Base-by-base conservation (phyloP, 164 flowering plant species). In the Liriodendron chinense region DNA sequence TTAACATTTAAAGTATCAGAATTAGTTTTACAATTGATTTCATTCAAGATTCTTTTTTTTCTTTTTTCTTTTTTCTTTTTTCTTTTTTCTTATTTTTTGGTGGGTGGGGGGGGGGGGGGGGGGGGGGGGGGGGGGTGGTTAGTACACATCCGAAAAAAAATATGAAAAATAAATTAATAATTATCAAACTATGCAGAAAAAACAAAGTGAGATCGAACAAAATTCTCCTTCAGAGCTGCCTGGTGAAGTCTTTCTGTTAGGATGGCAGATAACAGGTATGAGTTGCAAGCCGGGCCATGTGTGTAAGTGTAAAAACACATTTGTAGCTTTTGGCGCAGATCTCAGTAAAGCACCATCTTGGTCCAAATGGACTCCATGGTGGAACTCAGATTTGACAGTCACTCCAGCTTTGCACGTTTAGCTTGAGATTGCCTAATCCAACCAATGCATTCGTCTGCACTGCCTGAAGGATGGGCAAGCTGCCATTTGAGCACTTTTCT, bases 401-500 rank as follows among this genome's bases (percentile, higher is more conserved):
- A 66, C 74, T 80, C 86, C 66, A 81, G 78, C 77, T 83, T 92
- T 8, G 85, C 78, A 24, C 97, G 98, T 81, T 96, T 96, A 21
- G 87, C 78, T 59, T 85, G 77, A 8, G 83, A 78, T 80, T 90
- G 76, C 78, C 50, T 86, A 85, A 96, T 89, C 98, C 97, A 96
- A 24, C 92, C 92, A 22, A 85, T 76, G 85, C 94, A 94, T 75
- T 94, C 97, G 23, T 90, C 96, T 2, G 84, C 83, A 24, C 89
- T 85, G 18, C 89, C 94, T 26, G 79, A 73, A 5, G 98, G 98
- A 78, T 89, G 69, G 14, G 97, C 94, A 62, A 94, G 97, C 81
- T 96, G 99, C 98, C 99, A 94, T 50, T 91, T 85, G 1, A 90
- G 79, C 74, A 88, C 50, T 75, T 82, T 91, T 75, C 86, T 77